These are phyloP conservation scores for Puya raimondii DNA, from an alignment of 176 grass and related monocot species.

Conservation along the genomic window DNA sequence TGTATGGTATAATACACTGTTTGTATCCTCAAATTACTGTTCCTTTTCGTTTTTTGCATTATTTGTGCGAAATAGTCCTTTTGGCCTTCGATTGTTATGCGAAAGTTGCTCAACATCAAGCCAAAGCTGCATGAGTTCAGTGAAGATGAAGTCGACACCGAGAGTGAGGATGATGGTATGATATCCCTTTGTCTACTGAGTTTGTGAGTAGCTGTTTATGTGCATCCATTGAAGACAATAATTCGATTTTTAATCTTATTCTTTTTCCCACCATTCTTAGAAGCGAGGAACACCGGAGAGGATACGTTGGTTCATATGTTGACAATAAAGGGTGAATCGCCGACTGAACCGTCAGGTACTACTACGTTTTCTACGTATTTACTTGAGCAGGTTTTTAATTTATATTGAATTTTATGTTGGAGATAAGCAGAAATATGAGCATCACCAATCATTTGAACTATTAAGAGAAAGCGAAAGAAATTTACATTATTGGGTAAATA, in stretches of 20 bases:
- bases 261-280: constrained; percentile 15
- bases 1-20: neutral
- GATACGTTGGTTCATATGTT: constrained; percentile 24
- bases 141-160: constrained; percentile 55
- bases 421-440: neutral
- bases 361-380: neutral
- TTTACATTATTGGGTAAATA: too few species aligned
- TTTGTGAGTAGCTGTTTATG: neutral
- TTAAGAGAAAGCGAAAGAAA: too few species aligned
- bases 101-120: constrained; percentile 69
- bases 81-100: constrained; percentile 50
- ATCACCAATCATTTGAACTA: too few species aligned
- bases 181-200: neutral
- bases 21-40: constrained; percentile 14
- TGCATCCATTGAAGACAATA: neutral
- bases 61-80: constrained; percentile 25
- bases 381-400: neutral
- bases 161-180: constrained; percentile 43
- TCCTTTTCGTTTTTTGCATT: neutral
- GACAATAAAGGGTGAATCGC: constrained; percentile 1
- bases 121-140: constrained; percentile 70
- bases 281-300: constrained; percentile 24
- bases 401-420: neutral
- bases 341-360: constrained; percentile 22
- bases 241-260: neutral